Evolutionary conservation across 2,329 filamentous ascomycete species (phyloP).

Genomic region (Phaeosphaeria sp.): DNA sequence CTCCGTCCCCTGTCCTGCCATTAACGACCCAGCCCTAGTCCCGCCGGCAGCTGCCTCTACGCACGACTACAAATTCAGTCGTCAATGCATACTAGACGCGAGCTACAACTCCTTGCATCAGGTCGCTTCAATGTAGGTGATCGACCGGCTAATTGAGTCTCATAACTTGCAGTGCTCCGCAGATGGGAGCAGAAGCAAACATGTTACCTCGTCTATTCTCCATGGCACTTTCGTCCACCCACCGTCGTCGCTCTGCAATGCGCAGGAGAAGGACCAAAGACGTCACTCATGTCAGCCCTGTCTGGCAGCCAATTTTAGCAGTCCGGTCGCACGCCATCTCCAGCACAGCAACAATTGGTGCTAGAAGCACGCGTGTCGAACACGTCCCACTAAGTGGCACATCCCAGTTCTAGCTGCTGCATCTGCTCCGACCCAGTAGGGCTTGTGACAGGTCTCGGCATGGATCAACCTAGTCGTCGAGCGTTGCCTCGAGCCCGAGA

Average conservation of each 20-base stretch:
- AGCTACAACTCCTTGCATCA: neutral
- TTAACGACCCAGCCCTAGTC: conserved; percentile 23
- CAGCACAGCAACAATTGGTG: neutral
- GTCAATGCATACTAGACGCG: neutral
- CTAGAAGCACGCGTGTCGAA: neutral
- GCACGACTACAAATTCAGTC: neutral
- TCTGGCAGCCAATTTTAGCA: conserved; percentile 3
- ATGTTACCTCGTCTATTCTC: neutral
- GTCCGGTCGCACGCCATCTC: neutral
- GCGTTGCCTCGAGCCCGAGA: conserved; percentile 17
- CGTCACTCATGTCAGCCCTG: conserved; percentile 16
- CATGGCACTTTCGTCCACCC: neutral
- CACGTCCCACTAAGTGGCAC: neutral
- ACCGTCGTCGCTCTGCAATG: neutral
- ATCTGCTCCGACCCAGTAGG: conserved; percentile 11
- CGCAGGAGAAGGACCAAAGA: neutral
- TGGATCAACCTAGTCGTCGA: conserved; percentile 11
- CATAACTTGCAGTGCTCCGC: too few relatives aligned
- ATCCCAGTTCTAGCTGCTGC: conserved; percentile 14
- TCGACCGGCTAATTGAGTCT: neutral
- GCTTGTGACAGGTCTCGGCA: neutral
- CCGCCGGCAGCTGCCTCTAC: neutral
- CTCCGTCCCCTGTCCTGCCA: conserved; percentile 29
- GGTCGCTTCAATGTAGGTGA: neutral
- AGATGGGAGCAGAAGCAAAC: neutral